Evolutionary conservation across 2,329 filamentous ascomycete genomes (phyloP), one percentile per base, ranked within the genome.

Genomic region (Escovopsis sp.): DNA sequence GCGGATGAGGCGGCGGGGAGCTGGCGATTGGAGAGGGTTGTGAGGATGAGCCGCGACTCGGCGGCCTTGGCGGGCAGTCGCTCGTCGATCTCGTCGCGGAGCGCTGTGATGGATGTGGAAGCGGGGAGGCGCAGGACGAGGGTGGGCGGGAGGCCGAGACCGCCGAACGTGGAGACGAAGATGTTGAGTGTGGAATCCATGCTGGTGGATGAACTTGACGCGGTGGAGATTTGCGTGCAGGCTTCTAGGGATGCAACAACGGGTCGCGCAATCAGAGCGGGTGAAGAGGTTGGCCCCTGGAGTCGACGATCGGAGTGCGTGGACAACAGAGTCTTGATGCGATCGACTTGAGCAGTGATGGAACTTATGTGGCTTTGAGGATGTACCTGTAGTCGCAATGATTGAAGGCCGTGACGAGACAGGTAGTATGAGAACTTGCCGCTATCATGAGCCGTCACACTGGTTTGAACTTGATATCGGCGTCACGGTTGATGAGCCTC

Each of bases 121-220:
- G 74, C 64, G 8, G 76, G 67, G 16, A 93, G 65, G 1, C 84
- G 79, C n/a, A 95, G 69, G 5, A 82, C 78, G 30, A 94, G 69
- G 1, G 87, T 93, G n/a, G 82, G 67, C 2, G 89, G 87, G 7
- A 94, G 72, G 37, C 81, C 79, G 14, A 94, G 72, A 48, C 89
- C 89, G 7, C 81, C 72, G 55, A 96, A 89, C 47, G 81, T 85
- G 51, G 85, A 81, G 46, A 98, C 68, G 45, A 96, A 75, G 48
- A 96, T 70, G 62, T 94, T 94, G 57, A 94, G 65, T 33, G 66
- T 33, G 13, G 40, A 34, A 42, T 37, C 42, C 50, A 41, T 30
- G 14, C 25, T 24, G 40, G 29, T 36, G 5, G 11, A 30, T 30
- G 37, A 20, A 20, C 20, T 6, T 20, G 20, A 20, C 20, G 14